Base-by-base conservation (phyloP, 2,329 filamentous ascomycete genomes). In the Lojkania enalia region DNA sequence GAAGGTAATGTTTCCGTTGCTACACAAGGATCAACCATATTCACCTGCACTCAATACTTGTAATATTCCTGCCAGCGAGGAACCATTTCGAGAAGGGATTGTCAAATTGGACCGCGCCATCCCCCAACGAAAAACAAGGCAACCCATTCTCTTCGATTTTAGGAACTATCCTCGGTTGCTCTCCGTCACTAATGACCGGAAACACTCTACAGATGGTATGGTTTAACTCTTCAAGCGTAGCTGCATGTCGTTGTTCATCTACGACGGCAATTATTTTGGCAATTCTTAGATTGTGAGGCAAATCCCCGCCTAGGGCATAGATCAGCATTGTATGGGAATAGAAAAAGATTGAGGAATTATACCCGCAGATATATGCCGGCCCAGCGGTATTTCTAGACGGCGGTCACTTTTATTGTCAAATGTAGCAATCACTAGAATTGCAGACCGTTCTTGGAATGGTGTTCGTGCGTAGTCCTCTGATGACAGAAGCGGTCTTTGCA, bases 41-140 rank as follows among this genome's bases (percentile, higher is more conserved):
- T 57, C 32, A 62, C 38, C 53, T 53, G 39, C 70, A 72, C 51
- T 70, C 58, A 38, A 61, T 64, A 29, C 57, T 66, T 45, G 67
- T 58, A 14, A 74, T 61, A 42, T 64, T 60, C 48, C 57, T 57
- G 5, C 58, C 66, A 18, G 50, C 58, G 14, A 72, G 60, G 32
- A 63, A 67, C 57, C 57, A 64, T 16, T 51, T 52, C n/a, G 52
- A 60, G 1, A 47, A 39, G 9, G 49, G 37, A 23, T 56, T 48
- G 15, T 63, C 58, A 36, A 73, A 61, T 3, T 50, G 51, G 13
- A 73, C 61, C 20, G 56, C 33, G 5, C 58, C 64, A 39, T 73
- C 69, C 15, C 37, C 45, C 6, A 55, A 44, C 37, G 55, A 56
- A 39, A 73, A 69, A 47, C 53, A 50, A 12, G 58, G 50, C 54